Base-by-base conservation (phyloP, 345 rosid genomes). In the Draba incana region DNA sequence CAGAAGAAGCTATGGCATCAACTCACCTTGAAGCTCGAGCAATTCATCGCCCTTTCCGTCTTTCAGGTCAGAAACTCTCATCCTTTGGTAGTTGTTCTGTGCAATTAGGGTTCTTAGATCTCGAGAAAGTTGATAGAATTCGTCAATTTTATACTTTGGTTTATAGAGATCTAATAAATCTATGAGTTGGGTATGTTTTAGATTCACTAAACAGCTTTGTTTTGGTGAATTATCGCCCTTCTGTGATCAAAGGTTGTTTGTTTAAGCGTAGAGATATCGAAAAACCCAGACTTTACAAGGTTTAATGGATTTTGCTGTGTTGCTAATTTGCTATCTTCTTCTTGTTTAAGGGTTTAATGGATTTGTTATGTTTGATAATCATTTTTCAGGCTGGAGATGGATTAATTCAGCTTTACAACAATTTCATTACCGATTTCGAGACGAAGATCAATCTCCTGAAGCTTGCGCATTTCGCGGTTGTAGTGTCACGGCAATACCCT, bases 1-100 rank as follows among this genome's bases (percentile, higher is more conserved):
- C 88, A 89, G 83, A 86, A 80, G 84, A 94, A 91, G 85, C 99
- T 94, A 5, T 94, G 99, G 97, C 96, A 94, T 46, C 96, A 94
- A 80, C 97, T 94, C 78, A 86, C 96, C 75, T 81, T 87, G 71
- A 94, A 94, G 86, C 97, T 94, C 68, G 97, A 94, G 61, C 95
- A 89, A 80, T 91, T 94, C 83, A 85, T 91, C 53, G 77, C 97
- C 44, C 96, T 82, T 64, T 80, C 94, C 10, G 85, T 83, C 74
- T 85, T 83, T 55, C 94, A 90, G 97, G 97, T 90, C 59, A 35
- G 3, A 61, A 31, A 28, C 60, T 53, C 10, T 16, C 25, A 35
- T 54, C 57, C 4, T 42, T 69, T 48, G 4, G 9, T 64, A 39
- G 23, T 24, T 42, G 6, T 25, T 30, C 50, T 56, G 68, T 51